A percentile compares a stretch with the other conserved stretches of the same genome.
phyloP scores from a whole-genome alignment of 805 yeast genomes.

The Debaryomyces castellii region DNA sequence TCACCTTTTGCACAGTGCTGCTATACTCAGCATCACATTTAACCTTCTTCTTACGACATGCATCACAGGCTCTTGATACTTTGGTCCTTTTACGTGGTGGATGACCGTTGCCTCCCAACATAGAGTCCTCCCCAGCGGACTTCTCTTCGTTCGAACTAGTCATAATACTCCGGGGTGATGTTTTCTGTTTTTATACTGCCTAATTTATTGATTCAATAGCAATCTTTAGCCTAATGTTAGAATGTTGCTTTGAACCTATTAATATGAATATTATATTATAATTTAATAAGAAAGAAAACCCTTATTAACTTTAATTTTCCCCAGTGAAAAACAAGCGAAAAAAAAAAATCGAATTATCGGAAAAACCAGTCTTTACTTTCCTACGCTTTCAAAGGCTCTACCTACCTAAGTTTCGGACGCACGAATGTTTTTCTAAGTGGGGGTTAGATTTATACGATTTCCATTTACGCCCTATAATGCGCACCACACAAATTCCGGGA shows the following conservation, averaged over 20 bases:
- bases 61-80: conserved; percentile 80
- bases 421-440: conserved; percentile 1
- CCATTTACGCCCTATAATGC: background rate
- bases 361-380: background rate
- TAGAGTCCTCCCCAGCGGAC: conserved; percentile 2
- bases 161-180: background rate
- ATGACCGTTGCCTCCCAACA: background rate
- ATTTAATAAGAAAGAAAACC: background rate
- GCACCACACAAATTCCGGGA: background rate
- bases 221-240: background rate
- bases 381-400: background rate
- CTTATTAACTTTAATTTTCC: background rate
- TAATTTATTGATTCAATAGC: background rate
- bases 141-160: conserved; percentile 4
- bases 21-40: conserved; percentile 64
- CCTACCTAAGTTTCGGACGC: background rate
- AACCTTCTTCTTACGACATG: conserved; percentile 72
- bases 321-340: background rate
- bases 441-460: conserved; percentile 1
- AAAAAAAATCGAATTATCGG: background rate
- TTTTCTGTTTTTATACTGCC: background rate
- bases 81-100: conserved; percentile 59
- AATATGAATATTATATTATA: background rate
- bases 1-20: conserved; percentile 43
- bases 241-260: background rate